These are phyloP conservation scores for Fusarium burgessii DNA, from an alignment of 2,329 filamentous ascomycete genomes.

Conservation along the genomic window DNA sequence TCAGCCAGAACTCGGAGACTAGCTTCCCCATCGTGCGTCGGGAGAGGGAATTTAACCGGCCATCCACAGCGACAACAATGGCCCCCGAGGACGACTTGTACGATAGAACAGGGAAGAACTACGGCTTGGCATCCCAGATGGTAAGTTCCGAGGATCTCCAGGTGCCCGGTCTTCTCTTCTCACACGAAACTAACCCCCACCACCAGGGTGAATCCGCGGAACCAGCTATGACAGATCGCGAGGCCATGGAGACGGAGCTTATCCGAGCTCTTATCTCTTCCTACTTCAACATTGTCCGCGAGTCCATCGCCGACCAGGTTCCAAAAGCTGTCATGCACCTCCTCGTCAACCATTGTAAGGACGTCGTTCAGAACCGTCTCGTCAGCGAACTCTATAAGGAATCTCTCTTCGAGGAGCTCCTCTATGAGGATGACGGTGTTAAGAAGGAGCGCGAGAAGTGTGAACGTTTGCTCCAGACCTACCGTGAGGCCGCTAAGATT, in stretches of 20 bases:
- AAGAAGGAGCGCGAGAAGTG: slow-evolving; percentile 99
- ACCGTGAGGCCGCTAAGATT: slow-evolving; percentile 97
- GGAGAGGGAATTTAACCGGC: slow-evolving; percentile 69
- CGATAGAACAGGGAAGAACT: slow-evolving; percentile 56
- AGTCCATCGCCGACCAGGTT: slow-evolving; percentile 98
- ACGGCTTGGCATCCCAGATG: slow-evolving; percentile 64
- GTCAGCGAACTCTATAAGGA: slow-evolving; percentile 97
- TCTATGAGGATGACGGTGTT: slow-evolving; percentile 97
- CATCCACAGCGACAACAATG: slow-evolving; percentile 54
- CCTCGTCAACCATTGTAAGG: slow-evolving; percentile 97
- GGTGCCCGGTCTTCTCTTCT: slow-evolving; percentile 18
- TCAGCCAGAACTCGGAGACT: slow-evolving; percentile 82
- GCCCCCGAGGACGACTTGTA: slow-evolving; percentile 56
- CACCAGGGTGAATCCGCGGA: slow-evolving; percentile 72
- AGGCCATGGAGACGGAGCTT: slow-evolving; percentile 96
- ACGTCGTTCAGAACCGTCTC: slow-evolving; percentile 95
- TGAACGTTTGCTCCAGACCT: slow-evolving; percentile 93
- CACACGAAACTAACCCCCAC: slow-evolving; percentile 40
- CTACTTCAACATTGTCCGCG: slow-evolving; percentile 99
- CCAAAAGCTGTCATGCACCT: slow-evolving; percentile 99
- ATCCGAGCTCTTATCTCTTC: slow-evolving; percentile 96
- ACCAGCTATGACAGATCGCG: slow-evolving; percentile 91
- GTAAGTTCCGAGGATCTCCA: slow-evolving; percentile 60
- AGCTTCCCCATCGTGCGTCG: slow-evolving; percentile 86
- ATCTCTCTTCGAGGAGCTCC: slow-evolving; percentile 86